Base-by-base conservation (phyloP, 1,139 yeast species). In the Candida tunisiensis region DNA sequence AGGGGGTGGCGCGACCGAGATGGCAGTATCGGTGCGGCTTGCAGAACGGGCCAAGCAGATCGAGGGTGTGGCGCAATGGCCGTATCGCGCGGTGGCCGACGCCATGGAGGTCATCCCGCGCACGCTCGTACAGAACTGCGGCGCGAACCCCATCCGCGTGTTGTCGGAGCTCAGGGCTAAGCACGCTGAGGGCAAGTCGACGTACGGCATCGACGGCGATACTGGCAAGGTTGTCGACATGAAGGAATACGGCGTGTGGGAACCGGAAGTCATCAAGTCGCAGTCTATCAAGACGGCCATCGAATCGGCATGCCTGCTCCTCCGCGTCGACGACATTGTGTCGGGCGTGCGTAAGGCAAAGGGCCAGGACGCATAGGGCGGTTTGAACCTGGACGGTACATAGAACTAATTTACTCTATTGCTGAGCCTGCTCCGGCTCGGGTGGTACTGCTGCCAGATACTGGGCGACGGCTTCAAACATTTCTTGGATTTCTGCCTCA, bases 1-100 rank as follows among this genome's bases (percentile, higher is more conserved):
- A 28, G 99, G 99, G 41, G 99, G 98, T 33, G 98, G 99, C 46
- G 98, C 99, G 28, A 88, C 96, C 14, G 99, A 88, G 57, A 88
- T 91, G 96, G 98, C 98, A 2, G 85, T 91, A 27, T 67, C 91
- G 38, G 96, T 88, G 17, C 71, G 67, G 39, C 65, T 88, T 35
- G 68, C 93, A 8, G 95, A 88, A 51, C 75, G 71, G 58, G 95
- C 96, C 27, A 85, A 85, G 57, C 65, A 72, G 28, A 72, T 91
- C 40, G 95, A 83, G 53, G 98, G 98, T 32, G 77, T 88, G 32
- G 85, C 82, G 31, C 98, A 91, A 57, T 85, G 94, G 93, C 98
- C 98, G 28, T 91, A 88, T 58, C 92, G 82, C 55, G 95, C 98
- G 5, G 96, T 88, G 32, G 93, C 96, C 13, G 96, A 88, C 57